Percentiles rank a stretch among this genome's conserved stretches.
Conservation (phyloP, 2,329 filamentous ascomycete genomes). For the Verticillium nubilum region DNA sequence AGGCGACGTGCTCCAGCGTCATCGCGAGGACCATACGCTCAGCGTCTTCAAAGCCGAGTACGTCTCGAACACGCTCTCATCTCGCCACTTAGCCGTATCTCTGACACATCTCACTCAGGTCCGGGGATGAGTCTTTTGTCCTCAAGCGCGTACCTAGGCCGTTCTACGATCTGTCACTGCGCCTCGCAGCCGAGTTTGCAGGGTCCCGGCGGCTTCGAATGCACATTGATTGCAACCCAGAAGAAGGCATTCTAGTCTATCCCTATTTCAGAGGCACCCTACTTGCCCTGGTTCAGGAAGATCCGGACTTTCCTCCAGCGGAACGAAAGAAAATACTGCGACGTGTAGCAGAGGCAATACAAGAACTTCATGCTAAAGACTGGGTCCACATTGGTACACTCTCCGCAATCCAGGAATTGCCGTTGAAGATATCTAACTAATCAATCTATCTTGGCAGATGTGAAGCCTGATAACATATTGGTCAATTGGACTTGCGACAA, state of each 20-base stretch:
- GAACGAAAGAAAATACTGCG: constrained; percentile 27
- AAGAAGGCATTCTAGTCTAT: constrained; percentile 23
- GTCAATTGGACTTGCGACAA: constrained; percentile 26
- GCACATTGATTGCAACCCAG: neutral
- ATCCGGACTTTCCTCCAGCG: constrained; percentile 20
- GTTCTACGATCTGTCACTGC: neutral
- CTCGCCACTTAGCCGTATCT: neutral
- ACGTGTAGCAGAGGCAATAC: constrained; percentile 23
- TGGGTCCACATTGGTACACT: constrained; percentile 28
- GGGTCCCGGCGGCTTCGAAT: neutral
- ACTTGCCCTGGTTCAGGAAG: constrained; percentile 23
- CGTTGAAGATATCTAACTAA: constrained; percentile 14
- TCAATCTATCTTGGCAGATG: constrained; percentile 21
- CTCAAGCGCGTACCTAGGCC: constrained; percentile 17
- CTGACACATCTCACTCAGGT: constrained; percentile 18
- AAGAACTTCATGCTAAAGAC: constrained; percentile 27
- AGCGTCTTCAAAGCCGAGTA: neutral
- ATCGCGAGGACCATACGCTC: neutral
- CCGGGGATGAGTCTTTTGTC: constrained; percentile 22
- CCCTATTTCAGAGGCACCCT: constrained; percentile 25
- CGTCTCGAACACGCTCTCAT: neutral
- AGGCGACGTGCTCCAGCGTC: neutral
- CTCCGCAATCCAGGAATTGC: constrained; percentile 9
- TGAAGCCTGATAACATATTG: constrained; percentile 33
- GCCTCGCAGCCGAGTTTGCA: neutral